Conservation (phyloP, 805 yeast genomes). For the Zygosaccharomyces rouxii region DNA sequence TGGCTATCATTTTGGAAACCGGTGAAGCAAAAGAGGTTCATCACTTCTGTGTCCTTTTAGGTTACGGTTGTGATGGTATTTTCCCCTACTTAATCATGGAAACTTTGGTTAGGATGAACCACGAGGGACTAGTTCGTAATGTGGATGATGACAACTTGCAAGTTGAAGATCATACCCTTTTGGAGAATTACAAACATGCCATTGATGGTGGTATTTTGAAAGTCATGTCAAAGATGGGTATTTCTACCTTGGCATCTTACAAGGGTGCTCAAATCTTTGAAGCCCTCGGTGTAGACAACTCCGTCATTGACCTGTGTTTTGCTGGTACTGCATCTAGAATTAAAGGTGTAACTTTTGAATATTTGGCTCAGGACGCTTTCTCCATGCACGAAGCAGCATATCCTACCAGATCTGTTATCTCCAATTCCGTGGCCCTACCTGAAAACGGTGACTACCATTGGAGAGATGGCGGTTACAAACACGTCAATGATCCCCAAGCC, state of each 20-base stretch:
- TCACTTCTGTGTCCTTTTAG: slow-evolving; percentile 88
- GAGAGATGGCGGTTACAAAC: slow-evolving; percentile 98
- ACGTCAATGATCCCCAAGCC: slow-evolving; percentile 90
- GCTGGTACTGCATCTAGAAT: slow-evolving; percentile 97
- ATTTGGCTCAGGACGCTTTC: slow-evolving; percentile 94
- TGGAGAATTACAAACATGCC: slow-evolving; percentile 77
- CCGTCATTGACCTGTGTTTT: slow-evolving; percentile 92
- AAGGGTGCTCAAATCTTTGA: slow-evolving; percentile 99
- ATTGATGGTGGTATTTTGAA: slow-evolving; percentile 88
- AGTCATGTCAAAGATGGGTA: slow-evolving; percentile 99
- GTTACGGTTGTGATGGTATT: slow-evolving; percentile 96
- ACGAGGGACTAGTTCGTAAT: slow-evolving; percentile 64
- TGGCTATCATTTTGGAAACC: slow-evolving; percentile 85
- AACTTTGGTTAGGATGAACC: slow-evolving; percentile 77
- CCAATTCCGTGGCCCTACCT: slow-evolving; percentile 66
- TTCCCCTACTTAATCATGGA: slow-evolving; percentile 93
- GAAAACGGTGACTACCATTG: slow-evolving; percentile 97
- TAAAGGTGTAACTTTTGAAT: slow-evolving; percentile 91
- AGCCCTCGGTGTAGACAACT: slow-evolving; percentile 91
- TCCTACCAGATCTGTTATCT: slow-evolving; percentile 68
- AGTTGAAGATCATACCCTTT: slow-evolving; percentile 53
- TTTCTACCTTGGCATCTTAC: slow-evolving; percentile 95
- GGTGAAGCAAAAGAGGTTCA: slow-evolving; percentile 98
- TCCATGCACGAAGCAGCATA: slow-evolving; percentile 89
- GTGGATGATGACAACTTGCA: slow-evolving; percentile 35